Evolutionary conservation across 768 basidiomycete genomes (phyloP), one percentile per base, ranked within the genome.

Genomic region (Amanita rubescens): DNA sequence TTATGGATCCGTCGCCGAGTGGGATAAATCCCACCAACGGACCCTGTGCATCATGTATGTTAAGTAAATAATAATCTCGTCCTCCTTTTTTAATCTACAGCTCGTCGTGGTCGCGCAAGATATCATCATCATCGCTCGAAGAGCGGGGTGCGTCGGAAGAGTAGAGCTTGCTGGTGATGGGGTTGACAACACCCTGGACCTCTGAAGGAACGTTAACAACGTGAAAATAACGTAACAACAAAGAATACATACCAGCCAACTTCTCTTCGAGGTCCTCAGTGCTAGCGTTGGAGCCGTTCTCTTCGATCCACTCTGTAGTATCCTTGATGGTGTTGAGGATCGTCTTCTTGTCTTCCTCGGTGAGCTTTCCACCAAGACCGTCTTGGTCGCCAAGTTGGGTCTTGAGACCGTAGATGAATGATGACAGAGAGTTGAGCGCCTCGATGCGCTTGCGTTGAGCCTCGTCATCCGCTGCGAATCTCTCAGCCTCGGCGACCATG

Each of bases 181-280:
- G 93, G 67, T 79, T 79, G 48, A 92, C 84, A 27, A 87, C 70
- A 47, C 76, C 71, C 65, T 91, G 90, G 24, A 91, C 75, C 71
- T 88, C 86, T 46, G 8, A 33, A 42, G 24, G 24, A 60, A 43
- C 27, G 12, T n/a, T 10, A 54, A 39, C 12, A 3, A 12, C n/a
- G 1, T 11, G 5, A 25, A 20, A 12, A 12, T 19, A 49, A 11
- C 27, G 2, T 9, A 39, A 25, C 3, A 27, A n/a, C 3, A 19
- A 4, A 19, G 11, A 38, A 27, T 42, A 67, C 72, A 15, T 32
- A 74, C 72, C 78, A 50, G 80, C 73, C 61, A 94, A 73, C 76
- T 94, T 91, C 77, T 96, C 94, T 67, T 97, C 94, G 20, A 94
- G 73, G 54, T 95, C 92, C 66, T 95, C 94, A 41, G 85, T 83